phyloP scores from a whole-genome alignment of 371 early-diverging fungal genomes.

The Chytridium lagenaria region DNA sequence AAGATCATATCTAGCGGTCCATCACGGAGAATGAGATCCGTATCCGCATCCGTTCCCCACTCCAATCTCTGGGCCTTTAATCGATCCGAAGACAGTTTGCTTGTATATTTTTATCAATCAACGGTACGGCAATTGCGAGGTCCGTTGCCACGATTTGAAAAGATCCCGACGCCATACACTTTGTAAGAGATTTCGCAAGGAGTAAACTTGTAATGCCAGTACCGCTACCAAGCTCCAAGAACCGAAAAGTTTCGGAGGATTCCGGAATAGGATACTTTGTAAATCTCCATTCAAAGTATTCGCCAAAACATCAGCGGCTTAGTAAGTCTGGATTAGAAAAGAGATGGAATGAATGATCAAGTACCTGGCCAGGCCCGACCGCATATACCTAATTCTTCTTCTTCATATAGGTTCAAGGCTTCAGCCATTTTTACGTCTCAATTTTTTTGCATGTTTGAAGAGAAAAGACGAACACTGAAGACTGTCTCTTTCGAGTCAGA shows the following conservation, averaged over 20 bases:
- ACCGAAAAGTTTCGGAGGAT: constrained; percentile 16
- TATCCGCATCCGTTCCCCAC: not conserved
- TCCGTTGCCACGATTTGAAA: constrained; percentile 26
- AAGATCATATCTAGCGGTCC: constrained; percentile 21
- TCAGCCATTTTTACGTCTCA: not conserved
- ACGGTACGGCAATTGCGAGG: constrained; percentile 21
- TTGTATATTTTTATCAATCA: constrained; percentile 25
- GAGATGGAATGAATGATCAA: not conserved
- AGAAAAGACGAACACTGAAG: not conserved
- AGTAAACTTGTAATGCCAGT: constrained; percentile 29
- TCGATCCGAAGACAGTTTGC: not conserved
- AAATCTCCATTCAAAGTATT: constrained; percentile 3
- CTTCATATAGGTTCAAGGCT: not conserved
- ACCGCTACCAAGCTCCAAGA: constrained; percentile 32
- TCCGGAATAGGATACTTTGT: not conserved
- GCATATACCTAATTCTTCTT: not conserved
- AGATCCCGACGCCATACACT: not conserved
- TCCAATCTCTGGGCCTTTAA: not conserved
- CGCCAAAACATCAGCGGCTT: constrained; percentile 24
- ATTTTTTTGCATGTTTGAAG: not conserved
- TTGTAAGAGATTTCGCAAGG: not conserved
- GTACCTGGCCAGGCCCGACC: not conserved
- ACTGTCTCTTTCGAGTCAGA: not conserved
- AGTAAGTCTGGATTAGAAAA: not conserved
- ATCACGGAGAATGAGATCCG: not conserved